Conservation (phyloP, 257 asterid species). For the Fraxinus anomala region DNA sequence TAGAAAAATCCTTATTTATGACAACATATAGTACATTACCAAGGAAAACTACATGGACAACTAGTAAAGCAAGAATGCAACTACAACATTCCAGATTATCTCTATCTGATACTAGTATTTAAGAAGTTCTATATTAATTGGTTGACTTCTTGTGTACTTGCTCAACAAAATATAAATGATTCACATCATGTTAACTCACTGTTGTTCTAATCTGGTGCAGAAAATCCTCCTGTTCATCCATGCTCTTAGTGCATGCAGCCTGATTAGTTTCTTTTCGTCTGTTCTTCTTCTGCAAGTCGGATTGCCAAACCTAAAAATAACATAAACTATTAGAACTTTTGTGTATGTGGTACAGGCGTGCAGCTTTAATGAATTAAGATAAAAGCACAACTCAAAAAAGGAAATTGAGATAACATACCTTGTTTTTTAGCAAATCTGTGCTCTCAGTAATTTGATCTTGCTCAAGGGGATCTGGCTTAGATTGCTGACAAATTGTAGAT, state of each 20-base stretch:
- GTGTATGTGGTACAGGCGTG: background rate
- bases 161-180: slow-evolving; percentile 6
- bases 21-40: background rate
- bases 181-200: slow-evolving; percentile 49
- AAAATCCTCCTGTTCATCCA: slow-evolving; percentile 75
- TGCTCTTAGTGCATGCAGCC: slow-evolving; percentile 33
- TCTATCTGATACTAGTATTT: background rate
- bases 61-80: slow-evolving; percentile 17
- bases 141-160: background rate
- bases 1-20: background rate
- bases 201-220: slow-evolving; percentile 86
- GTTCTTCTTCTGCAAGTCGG: slow-evolving; percentile 41
- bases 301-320: slow-evolving; percentile 43
- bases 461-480: slow-evolving; percentile 70
- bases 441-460: slow-evolving; percentile 48
- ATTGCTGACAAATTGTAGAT: slow-evolving; percentile 61
- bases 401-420: slow-evolving; percentile 42
- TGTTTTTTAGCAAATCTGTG: slow-evolving; percentile 46
- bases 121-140: slow-evolving; percentile 1
- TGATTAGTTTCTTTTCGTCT: slow-evolving; percentile 40
- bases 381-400: background rate
- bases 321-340: slow-evolving; percentile 7
- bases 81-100: background rate
- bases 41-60: slow-evolving; percentile 21
- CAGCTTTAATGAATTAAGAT: background rate